A percentile compares a stretch with the other conserved stretches of the same genome.
Evolutionary conservation across 441 rosid genomes (phyloP).

Genomic region (Jatropha podagrica): DNA sequence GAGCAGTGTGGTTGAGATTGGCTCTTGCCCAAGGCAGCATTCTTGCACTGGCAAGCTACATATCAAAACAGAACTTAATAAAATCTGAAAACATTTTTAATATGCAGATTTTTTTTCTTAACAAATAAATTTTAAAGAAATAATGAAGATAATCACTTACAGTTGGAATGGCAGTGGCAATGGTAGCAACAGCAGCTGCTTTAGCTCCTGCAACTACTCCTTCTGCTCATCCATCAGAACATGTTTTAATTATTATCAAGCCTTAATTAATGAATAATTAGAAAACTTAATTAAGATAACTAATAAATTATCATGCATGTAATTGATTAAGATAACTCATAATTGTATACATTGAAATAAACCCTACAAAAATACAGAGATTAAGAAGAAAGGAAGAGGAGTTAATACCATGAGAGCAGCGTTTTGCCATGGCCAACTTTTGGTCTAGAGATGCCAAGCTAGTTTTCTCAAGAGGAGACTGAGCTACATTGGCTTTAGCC

Average conservation of each 20-base stretch:
- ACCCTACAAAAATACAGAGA: not conserved
- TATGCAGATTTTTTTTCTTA: too few species aligned
- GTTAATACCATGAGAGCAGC: constrained; percentile 51
- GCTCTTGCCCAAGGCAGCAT: constrained; percentile 79
- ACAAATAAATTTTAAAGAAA: too few species aligned
- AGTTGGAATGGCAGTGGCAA: constrained; percentile 75
- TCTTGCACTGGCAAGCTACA: constrained; percentile 71
- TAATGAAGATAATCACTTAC: constrained; percentile 29
- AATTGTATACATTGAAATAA: not conserved
- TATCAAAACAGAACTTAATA: not conserved
- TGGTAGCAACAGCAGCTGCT: constrained; percentile 57
- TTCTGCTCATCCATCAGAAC: constrained; percentile 41
- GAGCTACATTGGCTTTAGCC: constrained; percentile 29
- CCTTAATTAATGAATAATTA: not conserved
- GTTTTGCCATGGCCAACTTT: constrained; percentile 61
- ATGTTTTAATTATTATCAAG: not conserved
- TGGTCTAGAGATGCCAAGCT: constrained; percentile 55
- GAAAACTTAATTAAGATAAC: not conserved
- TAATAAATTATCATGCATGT: not conserved
- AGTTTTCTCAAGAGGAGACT: constrained; percentile 48
- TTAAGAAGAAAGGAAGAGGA: not conserved
- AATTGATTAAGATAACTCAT: not conserved
- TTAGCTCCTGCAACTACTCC: constrained; percentile 73
- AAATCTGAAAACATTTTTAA: too few species aligned
- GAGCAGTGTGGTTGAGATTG: constrained; percentile 70